Percentiles rank a stretch among this genome's conserved stretches.
These are phyloP conservation scores for Mollisia scopiformis DNA, from an alignment of 2,329 filamentous ascomycete species.

Conservation along the genomic window DNA sequence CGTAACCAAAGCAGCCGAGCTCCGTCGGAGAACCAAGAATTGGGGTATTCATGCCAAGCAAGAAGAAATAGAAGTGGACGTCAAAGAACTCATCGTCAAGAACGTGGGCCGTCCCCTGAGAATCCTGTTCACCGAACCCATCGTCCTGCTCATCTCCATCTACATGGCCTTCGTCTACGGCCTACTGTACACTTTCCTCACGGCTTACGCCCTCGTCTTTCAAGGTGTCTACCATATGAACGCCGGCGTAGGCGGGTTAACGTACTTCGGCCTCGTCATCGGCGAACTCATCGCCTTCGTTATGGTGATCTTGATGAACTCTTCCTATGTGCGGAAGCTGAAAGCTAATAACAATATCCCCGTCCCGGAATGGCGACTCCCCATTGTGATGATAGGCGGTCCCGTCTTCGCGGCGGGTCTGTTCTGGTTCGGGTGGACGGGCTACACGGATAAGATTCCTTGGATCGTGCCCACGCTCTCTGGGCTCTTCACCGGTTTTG, in stretches of 20 bases:
- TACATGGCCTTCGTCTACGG: constrained; percentile 55
- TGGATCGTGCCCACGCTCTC: constrained; percentile 4
- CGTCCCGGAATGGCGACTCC: background rate
- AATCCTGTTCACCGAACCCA: constrained; percentile 37
- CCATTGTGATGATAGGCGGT: background rate
- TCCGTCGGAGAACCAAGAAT: constrained; percentile 40
- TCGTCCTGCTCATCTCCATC: constrained; percentile 44
- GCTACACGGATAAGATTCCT: background rate
- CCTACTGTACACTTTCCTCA: constrained; percentile 53
- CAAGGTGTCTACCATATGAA: constrained; percentile 42
- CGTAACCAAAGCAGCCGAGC: background rate
- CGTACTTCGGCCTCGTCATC: constrained; percentile 44
- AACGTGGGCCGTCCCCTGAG: constrained; percentile 53
- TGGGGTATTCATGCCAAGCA: constrained; percentile 47
- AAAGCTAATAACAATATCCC: background rate
- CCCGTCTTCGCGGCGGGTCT: background rate
- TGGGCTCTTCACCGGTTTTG: constrained; percentile 1
- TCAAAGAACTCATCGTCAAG: constrained; percentile 36
- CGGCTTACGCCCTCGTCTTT: constrained; percentile 53
- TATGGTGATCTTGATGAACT: background rate
- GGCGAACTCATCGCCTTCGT: constrained; percentile 27
- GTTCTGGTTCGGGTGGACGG: constrained; percentile 43
- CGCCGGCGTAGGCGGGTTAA: constrained; percentile 40
- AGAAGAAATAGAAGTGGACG: constrained; percentile 26
- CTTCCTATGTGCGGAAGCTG: background rate